Percentiles rank a stretch among this genome's conserved stretches.
Evolutionary conservation across 192 early-diverging fungal genomes (phyloP).

Genomic region (Linnemannia zychae): DNA sequence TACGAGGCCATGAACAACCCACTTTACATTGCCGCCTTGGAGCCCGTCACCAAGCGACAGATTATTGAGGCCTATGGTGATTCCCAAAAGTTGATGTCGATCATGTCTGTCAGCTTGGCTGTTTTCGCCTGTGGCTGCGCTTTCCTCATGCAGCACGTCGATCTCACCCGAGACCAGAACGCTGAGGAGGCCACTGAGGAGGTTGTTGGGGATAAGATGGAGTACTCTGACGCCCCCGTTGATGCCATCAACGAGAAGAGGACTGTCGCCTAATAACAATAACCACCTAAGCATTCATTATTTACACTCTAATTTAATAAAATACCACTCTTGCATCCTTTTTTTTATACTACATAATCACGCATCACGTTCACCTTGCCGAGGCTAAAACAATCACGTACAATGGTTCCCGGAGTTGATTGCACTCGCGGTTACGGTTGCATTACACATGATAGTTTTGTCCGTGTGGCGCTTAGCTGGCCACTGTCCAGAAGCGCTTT

Average conservation of each 20-base stretch:
- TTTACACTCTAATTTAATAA: background rate
- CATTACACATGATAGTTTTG: too few relatives aligned
- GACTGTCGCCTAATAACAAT: background rate
- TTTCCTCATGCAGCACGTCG: conserved; percentile 28
- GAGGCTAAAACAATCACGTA: too few relatives aligned
- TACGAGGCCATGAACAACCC: conserved; percentile 13
- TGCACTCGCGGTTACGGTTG: too few relatives aligned
- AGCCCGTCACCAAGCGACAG: conserved; percentile 27
- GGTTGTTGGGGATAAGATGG: background rate
- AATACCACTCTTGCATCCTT: background rate
- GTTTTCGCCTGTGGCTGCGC: conserved; percentile 26
- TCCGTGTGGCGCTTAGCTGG: too few relatives aligned
- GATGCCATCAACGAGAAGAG: background rate
- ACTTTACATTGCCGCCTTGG: conserved; percentile 10
- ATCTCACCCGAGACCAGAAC: conserved; percentile 25
- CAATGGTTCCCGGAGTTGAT: too few relatives aligned
- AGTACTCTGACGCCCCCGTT: background rate
- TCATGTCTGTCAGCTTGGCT: conserved; percentile 37
- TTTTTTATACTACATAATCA: too few relatives aligned
- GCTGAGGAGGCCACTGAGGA: background rate
- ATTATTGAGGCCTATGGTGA: conserved; percentile 36
- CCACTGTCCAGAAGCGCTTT: too few relatives aligned
- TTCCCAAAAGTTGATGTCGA: conserved; percentile 50
- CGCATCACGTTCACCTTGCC: too few relatives aligned
- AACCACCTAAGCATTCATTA: background rate